phyloP scores from a whole-genome alignment of 176 grass and related monocot species.

The Lolium multiflorum region DNA sequence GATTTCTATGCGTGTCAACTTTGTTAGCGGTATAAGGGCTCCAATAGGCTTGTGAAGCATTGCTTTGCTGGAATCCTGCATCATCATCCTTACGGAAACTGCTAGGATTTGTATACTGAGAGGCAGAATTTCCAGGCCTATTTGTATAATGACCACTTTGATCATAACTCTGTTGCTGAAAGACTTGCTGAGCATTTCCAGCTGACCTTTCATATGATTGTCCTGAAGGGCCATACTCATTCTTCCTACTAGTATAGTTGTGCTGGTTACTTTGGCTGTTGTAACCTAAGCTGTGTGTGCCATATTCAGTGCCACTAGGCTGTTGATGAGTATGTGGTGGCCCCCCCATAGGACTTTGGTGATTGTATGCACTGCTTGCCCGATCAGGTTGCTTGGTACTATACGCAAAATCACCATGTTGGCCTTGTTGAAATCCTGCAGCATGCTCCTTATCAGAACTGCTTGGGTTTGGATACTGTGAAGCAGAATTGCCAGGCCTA shows the following conservation, averaged over 20 bases:
- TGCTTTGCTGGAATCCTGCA: conserved; percentile 50
- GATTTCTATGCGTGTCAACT: conserved; percentile 33
- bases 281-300: conserved; percentile 36
- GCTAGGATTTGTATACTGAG: conserved; percentile 45
- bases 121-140: conserved; percentile 23
- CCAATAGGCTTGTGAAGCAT: conserved; percentile 41
- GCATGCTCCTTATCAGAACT: conserved; percentile 24
- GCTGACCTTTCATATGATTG: conserved; percentile 37
- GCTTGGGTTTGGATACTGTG: conserved; percentile 46
- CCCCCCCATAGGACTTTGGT: conserved; percentile 35
- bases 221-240: conserved; percentile 43
- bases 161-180: conserved; percentile 6
- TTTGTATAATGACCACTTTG: conserved; percentile 29
- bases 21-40: conserved; percentile 40
- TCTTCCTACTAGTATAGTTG: conserved; percentile 39
- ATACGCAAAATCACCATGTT: conserved; percentile 41
- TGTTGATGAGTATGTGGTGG: conserved; percentile 34
- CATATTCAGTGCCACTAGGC: conserved; percentile 34
- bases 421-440: conserved; percentile 50
- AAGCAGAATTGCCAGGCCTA: conserved; percentile 17
- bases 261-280: conserved; percentile 42
- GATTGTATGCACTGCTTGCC: conserved; percentile 25
- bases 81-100: conserved; percentile 32
- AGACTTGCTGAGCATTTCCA: conserved; percentile 39
- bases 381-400: conserved; percentile 40